A percentile compares a stretch with the other conserved stretches of the same genome.
Conservation (phyloP, 1,284 basidiomycete genomes). For the Naganishia albida region DNA sequence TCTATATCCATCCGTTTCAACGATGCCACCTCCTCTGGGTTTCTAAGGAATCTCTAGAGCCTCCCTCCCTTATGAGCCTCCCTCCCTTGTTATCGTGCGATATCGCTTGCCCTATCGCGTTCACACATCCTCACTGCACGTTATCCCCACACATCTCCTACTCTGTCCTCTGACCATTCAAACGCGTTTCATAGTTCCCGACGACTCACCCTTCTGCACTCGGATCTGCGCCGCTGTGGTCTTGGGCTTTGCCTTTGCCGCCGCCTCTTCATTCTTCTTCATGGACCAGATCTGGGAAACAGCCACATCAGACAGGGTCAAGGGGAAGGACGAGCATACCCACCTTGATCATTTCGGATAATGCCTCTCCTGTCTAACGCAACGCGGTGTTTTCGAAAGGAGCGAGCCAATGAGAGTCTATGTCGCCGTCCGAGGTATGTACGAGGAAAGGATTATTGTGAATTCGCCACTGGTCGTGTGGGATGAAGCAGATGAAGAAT, state of each 20-base stretch:
- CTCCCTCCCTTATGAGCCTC: no score
- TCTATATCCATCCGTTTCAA: no score
- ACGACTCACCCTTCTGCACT: slow-evolving; percentile 84
- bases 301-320: not conserved
- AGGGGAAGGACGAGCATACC: slow-evolving; percentile 33
- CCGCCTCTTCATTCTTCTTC: slow-evolving; percentile 91
- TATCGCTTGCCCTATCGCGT: no score
- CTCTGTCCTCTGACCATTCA: no score
- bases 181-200: no score
- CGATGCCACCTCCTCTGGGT: no score
- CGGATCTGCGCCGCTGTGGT: slow-evolving; percentile 95
- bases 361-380: not conserved
- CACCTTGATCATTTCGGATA: slow-evolving; percentile 57
- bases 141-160: no score
- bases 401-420: not conserved
- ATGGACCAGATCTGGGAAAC: slow-evolving; percentile 83
- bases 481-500: not conserved
- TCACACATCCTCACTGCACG: no score
- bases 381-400: not conserved
- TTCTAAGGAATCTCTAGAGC: no score
- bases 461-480: not conserved
- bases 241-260: slow-evolving; percentile 93
- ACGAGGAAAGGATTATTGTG: no score
- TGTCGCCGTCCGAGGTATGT: no score
- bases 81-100: no score